Evolutionary conservation across 2,329 filamentous ascomycete genomes (phyloP).

Genomic region (Claviceps purpurea): DNA sequence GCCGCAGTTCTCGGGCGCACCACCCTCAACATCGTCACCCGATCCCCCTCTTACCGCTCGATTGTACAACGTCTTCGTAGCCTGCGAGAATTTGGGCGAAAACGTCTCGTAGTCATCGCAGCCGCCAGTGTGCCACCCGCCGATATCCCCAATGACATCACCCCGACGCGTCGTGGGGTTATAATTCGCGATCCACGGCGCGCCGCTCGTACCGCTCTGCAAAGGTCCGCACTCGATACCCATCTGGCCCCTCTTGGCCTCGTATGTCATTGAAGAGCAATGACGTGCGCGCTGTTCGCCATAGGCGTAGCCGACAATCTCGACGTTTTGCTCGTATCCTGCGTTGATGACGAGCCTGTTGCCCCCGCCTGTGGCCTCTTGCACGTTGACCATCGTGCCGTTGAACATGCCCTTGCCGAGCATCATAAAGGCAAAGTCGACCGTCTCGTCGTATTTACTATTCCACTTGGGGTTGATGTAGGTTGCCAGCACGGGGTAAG

Average conservation of each 20-base stretch:
- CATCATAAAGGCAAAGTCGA: constrained; percentile 8
- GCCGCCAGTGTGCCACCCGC: constrained; percentile 8
- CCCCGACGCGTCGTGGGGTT: constrained; percentile 2
- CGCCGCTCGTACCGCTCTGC: constrained; percentile 7
- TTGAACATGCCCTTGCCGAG: constrained; percentile 6
- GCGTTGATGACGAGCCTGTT: constrained; percentile 6
- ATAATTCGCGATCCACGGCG: constrained; percentile 7
- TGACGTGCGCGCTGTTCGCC: constrained; percentile 5
- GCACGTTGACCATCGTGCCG: constrained; percentile 5
- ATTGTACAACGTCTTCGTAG: constrained; percentile 1
- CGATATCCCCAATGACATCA: constrained; percentile 6
- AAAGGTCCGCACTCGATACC: constrained; percentile 6
- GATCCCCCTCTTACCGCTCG: background rate
- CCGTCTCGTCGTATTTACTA: constrained; percentile 1
- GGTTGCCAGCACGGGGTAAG: constrained; percentile 5
- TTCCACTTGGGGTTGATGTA: constrained; percentile 5
- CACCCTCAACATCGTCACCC: constrained; percentile 1
- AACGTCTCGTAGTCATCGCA: constrained; percentile 7
- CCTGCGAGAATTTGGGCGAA: constrained; percentile 3
- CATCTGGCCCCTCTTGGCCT: constrained; percentile 6
- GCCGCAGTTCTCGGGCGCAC: constrained; percentile 4
- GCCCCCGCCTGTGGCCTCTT: constrained; percentile 5
- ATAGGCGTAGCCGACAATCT: constrained; percentile 6
- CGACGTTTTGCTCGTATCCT: constrained; percentile 4
- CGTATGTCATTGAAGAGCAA: constrained; percentile 4